Percentiles rank a stretch among this genome's conserved stretches.
These are phyloP conservation scores for Phlebiopsis gigantea DNA, from an alignment of 768 basidiomycete genomes.

Conservation along the genomic window DNA sequence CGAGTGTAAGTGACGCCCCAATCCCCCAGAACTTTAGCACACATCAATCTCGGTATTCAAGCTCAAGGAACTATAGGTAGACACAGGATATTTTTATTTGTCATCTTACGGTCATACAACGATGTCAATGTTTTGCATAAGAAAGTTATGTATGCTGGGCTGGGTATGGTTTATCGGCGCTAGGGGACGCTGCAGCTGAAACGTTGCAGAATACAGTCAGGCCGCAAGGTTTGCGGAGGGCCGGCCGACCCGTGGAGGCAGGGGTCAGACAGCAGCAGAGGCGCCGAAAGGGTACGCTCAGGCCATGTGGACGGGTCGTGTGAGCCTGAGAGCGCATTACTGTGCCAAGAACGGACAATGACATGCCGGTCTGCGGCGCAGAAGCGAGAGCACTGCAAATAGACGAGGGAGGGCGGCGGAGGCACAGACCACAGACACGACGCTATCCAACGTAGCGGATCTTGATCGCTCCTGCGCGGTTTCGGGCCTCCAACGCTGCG, in stretches of 20 bases:
- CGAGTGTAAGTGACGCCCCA: no score
- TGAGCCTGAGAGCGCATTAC: no score
- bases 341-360: neutral
- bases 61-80: neutral
- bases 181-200: neutral
- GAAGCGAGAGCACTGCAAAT: neutral
- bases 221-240: neutral
- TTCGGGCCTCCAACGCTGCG: constrained; percentile 64
- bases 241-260: neutral
- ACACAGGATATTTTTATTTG: neutral
- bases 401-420: neutral
- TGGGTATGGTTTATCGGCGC: neutral
- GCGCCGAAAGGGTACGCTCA: neutral
- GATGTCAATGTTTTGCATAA: neutral
- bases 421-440: no score
- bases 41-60: no score
- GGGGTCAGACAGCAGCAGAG: neutral
- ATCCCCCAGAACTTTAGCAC: no score
- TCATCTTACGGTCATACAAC: neutral
- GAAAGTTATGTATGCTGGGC: neutral
- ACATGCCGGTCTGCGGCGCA: neutral
- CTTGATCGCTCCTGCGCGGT: constrained; percentile 64
- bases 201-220: neutral
- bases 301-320: neutral
- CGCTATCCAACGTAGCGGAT: constrained; percentile 65